Evolutionary conservation across 352 stramenopile genomes (phyloP).

Genomic region (Phytopythium cucurbitacearum): DNA sequence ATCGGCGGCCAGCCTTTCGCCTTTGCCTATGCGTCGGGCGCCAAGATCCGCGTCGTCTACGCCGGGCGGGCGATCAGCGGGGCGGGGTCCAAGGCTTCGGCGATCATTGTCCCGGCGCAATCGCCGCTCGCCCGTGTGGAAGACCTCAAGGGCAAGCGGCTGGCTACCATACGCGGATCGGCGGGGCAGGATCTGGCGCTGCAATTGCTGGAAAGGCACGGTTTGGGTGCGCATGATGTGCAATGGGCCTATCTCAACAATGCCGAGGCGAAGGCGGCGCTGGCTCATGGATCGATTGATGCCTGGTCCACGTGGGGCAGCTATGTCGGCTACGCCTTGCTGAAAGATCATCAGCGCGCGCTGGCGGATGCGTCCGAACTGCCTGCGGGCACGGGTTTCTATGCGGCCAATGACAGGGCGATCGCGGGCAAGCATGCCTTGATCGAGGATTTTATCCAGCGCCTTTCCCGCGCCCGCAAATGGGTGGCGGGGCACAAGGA

Average conservation of each 20-base stretch:
- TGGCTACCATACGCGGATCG: slow-evolving; percentile 2
- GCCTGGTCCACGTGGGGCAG: slow-evolving; percentile 1
- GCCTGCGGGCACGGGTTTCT: slow-evolving; percentile 1
- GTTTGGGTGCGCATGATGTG: slow-evolving; percentile 2
- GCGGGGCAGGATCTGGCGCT: slow-evolving; percentile 1
- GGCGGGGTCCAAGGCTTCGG: slow-evolving; percentile 1
- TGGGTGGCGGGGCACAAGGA: slow-evolving; percentile 1
- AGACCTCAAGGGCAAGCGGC: slow-evolving; percentile 2
- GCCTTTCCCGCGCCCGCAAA: slow-evolving; percentile 1
- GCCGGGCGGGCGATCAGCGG: slow-evolving; percentile 1
- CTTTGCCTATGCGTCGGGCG: slow-evolving; percentile 2
- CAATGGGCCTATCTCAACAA: slow-evolving; percentile 3
- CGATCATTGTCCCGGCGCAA: slow-evolving; percentile 2
- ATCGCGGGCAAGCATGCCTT: slow-evolving; percentile 2
- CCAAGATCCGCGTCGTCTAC: slow-evolving; percentile 2
- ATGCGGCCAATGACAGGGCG: slow-evolving; percentile 2
- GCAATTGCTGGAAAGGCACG: slow-evolving; percentile 2
- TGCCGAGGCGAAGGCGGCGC: slow-evolving; percentile 1
- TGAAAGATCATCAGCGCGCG: slow-evolving; percentile 2
- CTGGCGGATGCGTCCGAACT: slow-evolving; percentile 2
- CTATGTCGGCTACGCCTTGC: slow-evolving; percentile 2
- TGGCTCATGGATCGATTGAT: slow-evolving; percentile 3
- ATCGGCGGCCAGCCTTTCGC: slow-evolving; percentile 1
- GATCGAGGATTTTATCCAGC: slow-evolving; percentile 3
- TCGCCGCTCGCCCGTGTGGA: slow-evolving; percentile 1